Base-by-base conservation (phyloP, 345 rosid genomes). In the Acer campestre region DNA sequence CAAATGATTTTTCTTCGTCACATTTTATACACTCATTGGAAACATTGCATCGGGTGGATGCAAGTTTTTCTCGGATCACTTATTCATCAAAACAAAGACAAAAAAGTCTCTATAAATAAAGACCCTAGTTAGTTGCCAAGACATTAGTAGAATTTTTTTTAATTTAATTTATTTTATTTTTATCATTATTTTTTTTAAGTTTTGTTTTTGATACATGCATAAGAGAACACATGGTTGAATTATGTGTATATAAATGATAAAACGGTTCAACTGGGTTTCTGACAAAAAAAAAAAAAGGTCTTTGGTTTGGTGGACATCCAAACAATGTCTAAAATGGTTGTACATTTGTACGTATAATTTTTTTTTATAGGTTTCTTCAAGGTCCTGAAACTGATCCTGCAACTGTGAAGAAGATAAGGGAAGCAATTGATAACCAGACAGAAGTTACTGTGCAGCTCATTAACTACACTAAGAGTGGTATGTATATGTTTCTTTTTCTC, bases 341-440 rank as follows among this genome's bases (percentile, higher is more conserved):
- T 29, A 29, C 31, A 29, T 2, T 29, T 29, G 31, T 31, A 31
- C 4, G 35, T 3, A 31, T 31, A 31, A 31, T 3, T 31, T 31
- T 31, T 4, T 31, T 35, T 53, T 71, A 16, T 67, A 93, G 99
- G 89, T 95, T 95, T 80, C 89, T 95, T 38, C 99, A 95, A 85
- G 99, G 99, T 48, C 97, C 99, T 64, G 99, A 95, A 87, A 95
- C 99, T 76, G 96, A 95, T 89, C 94, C 89, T 23, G 87, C 93
- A 4, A 93, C 99, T 7, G 99, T 95, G 62, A 92, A 85, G 87
- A 92, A 95, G 80, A 92, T 93, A 67, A 82, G 99, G 76, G 85
- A 87, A 3, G 99, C 99, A 78, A 93, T 95, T 76, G 96, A 95
- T 82, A 92, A 89, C 84, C 90, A 95, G 80, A 89, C 87, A 31